Evolutionary conservation across 306 rosid species (phyloP).

Genomic region (Acmispon strigosus): DNA sequence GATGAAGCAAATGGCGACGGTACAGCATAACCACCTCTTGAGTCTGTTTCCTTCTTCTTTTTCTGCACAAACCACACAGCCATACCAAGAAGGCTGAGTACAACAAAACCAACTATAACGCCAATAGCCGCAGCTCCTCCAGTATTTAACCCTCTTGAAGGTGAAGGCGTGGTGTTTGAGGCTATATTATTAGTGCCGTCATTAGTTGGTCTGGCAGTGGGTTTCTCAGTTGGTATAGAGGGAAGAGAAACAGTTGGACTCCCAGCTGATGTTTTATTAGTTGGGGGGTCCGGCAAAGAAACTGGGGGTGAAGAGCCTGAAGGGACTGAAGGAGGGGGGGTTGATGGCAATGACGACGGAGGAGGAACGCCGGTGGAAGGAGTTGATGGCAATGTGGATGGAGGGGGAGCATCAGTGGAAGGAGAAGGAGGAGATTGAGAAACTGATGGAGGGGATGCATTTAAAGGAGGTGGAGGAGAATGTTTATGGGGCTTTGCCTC

Average conservation of each 20-base stretch:
- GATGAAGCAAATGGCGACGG: conserved; percentile 88
- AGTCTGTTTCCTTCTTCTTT: conserved; percentile 40
- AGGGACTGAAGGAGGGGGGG: conserved; percentile 62
- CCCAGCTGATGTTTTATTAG: conserved; percentile 27
- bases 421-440: conserved; percentile 49
- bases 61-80: conserved; percentile 54
- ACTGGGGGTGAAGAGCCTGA: conserved; percentile 53
- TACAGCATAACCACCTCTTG: conserved; percentile 33
- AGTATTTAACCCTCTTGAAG: conserved; percentile 35
- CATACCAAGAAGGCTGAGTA: conserved; percentile 64
- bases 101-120: conserved; percentile 50
- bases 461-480: conserved; percentile 42
- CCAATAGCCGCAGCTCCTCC: conserved; percentile 60
- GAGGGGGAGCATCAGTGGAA: conserved; percentile 21
- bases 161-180: conserved; percentile 19
- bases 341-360: conserved; percentile 36
- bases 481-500: conserved; percentile 36
- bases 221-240: conserved; percentile 45
- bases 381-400: conserved; percentile 39
- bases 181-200: conserved; percentile 20
- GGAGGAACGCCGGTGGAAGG: conserved; percentile 29
- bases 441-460: conserved; percentile 47
- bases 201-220: conserved; percentile 46
- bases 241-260: conserved; percentile 26
- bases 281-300: conserved; percentile 35